phyloP scores from a whole-genome alignment of 192 early-diverging fungal species.

The Podochytrium sp. region DNA sequence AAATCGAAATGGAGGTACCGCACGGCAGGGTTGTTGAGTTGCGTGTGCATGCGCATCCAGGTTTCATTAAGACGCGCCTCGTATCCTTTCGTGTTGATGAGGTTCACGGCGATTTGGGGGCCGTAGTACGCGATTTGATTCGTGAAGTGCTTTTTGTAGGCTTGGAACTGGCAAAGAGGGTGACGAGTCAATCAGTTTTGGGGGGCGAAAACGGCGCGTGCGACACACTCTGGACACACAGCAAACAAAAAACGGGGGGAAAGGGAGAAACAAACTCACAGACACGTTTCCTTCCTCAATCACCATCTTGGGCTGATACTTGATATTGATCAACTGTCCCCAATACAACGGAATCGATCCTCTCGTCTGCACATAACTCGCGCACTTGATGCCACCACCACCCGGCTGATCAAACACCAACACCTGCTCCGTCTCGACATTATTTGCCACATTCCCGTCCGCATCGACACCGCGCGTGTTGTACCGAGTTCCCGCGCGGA shows the following conservation, averaged over 20 bases:
- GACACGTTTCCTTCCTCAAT: conserved; percentile 69
- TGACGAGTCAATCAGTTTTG: conserved; percentile 17
- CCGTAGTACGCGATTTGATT: conserved; percentile 75
- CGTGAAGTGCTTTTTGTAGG: conserved; percentile 75
- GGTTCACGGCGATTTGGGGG: conserved; percentile 85
- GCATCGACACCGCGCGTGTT: conserved; percentile 92
- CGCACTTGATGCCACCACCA: conserved; percentile 40
- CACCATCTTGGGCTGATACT: conserved; percentile 87
- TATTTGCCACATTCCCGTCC: conserved; percentile 94
- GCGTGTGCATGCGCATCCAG: conserved; percentile 69
- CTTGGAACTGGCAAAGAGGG: conserved; percentile 58
- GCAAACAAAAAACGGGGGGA: no score
- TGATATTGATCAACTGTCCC: conserved; percentile 89
- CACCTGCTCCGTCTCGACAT: conserved; percentile 95
- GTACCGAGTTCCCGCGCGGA: conserved; percentile 82
- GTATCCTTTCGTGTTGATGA: conserved; percentile 93
- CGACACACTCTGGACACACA: no score
- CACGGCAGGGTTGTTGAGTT: conserved; percentile 45
- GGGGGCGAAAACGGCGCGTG: no score
- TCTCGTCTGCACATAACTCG: conserved; percentile 87
- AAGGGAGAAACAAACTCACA: conserved; percentile 55
- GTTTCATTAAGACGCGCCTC: conserved; percentile 83
- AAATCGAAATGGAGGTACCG: conserved; percentile 94
- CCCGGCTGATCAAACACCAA: conserved; percentile 31
- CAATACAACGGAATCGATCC: conserved; percentile 96